Evolutionary conservation across 768 basidiomycete genomes (phyloP), one percentile per base, ranked within the genome.

Genomic region (Podaxis carcinomalis): DNA sequence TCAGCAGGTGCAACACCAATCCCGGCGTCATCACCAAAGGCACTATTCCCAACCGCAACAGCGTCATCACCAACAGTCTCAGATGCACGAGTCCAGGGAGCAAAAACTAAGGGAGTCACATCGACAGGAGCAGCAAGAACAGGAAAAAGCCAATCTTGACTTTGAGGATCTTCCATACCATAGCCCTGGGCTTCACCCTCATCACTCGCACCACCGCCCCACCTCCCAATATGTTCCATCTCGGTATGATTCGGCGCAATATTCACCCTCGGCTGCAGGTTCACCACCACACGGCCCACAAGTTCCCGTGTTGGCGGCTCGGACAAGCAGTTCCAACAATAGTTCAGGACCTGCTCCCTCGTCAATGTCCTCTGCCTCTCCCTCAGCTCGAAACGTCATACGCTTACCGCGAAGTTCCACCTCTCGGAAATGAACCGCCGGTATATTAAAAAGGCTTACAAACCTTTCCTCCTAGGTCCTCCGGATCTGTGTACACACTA

Each of bases 1-100:
- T 36, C 68, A 74, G 23, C 67, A 51, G n/a, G 6, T 25, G 23
- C 56, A 57, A 51, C 50, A 61, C 7, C 59, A 54, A 5, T 25
- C 13, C 27, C 59, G 49, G 25, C 37, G 23, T 27, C 57, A 51
- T 40, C 57, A 56, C 28, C 42, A 51, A 23, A 51, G 36, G 21
- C 49, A 51, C 37, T 50, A 42, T 51, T 59, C 57, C 46, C 56
- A 57, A 23, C 56, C 28, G 1, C 56, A 57, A 49, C 32, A 32
- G 23, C 57, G 57, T 7, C 37, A 32, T 21, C 39, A 59, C 49
- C 49, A 59, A 42, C 57, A 51, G 50, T 9, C 49, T 7, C 56
- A 36, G 4, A 27, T 11, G 23, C 40, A 40, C 7, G 54, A 49
- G 13, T 6, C 10, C 11, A 46, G 2, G 6, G 42, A 57, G 3